Conservation (phyloP, 2,329 filamentous ascomycete species). For the Leptographium flavum region DNA sequence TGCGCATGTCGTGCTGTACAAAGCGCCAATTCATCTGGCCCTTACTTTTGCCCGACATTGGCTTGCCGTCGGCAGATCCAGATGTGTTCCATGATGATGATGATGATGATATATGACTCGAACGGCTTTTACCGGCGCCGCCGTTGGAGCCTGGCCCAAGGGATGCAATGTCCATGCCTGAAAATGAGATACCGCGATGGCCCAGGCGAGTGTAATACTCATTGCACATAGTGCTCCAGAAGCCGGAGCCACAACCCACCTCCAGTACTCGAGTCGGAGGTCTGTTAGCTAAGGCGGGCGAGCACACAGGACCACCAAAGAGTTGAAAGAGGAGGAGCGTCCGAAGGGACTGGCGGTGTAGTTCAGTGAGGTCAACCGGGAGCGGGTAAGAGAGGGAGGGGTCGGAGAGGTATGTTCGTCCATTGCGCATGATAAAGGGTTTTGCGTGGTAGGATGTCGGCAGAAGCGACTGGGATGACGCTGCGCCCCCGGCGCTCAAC, state of each 20-base stretch:
- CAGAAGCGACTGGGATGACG: conserved; percentile 14
- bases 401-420: conserved; percentile 71
- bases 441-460: conserved; percentile 18
- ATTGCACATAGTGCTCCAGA: conserved; percentile 84
- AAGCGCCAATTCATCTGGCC: conserved; percentile 65
- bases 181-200: conserved; percentile 58
- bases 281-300: conserved; percentile 47
- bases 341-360: conserved; percentile 75
- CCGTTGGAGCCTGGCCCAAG: conserved; percentile 14
- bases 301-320: conserved; percentile 68
- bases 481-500: conserved; percentile 24
- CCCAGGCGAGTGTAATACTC: conserved; percentile 57
- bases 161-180: conserved; percentile 68
- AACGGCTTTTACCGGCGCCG: background rate
- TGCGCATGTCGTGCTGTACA: conserved; percentile 72
- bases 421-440: conserved; percentile 60
- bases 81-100: background rate
- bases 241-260: conserved; percentile 72
- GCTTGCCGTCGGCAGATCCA: background rate
- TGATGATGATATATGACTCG: background rate
- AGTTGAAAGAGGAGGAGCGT: conserved; percentile 71
- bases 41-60: conserved; percentile 33
- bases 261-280: conserved; percentile 71
- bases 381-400: conserved; percentile 62
- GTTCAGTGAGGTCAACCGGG: conserved; percentile 68